Conservation (phyloP, 148 eudicot species). For the Rhododendron henanense region DNA sequence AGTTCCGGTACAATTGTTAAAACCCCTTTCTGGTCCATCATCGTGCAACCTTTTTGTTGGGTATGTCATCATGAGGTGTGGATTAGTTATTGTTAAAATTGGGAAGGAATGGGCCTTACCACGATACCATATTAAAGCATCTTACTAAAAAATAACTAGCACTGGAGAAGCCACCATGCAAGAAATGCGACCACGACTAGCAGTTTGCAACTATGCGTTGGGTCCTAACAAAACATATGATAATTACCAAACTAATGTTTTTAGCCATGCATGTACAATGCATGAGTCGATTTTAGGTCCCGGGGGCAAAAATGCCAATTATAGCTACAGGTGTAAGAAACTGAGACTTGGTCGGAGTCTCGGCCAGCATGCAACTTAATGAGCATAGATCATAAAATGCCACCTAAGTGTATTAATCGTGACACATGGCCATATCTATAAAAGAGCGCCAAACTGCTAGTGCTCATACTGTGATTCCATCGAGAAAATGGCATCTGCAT, state of each 20-base stretch:
- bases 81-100: background rate
- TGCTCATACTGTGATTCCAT: background rate
- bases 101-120: background rate
- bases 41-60: background rate
- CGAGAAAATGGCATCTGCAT: no score
- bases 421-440: background rate
- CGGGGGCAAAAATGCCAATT: background rate
- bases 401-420: background rate
- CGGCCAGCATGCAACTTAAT: background rate
- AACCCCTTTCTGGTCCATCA: background rate
- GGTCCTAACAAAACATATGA: background rate
- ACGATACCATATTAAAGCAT: background rate
- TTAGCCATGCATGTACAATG: background rate
- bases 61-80: background rate
- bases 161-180: background rate
- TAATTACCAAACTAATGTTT: background rate
- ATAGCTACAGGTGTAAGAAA: background rate
- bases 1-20: background rate
- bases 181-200: background rate
- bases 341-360: background rate
- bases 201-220: background rate
- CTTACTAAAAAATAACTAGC: background rate
- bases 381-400: background rate
- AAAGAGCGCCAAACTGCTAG: background rate
- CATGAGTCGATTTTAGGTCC: background rate